These are phyloP conservation scores for Hyaloscypha finlandica DNA, from an alignment of 495 filamentous ascomycete genomes.

Conservation along the genomic window DNA sequence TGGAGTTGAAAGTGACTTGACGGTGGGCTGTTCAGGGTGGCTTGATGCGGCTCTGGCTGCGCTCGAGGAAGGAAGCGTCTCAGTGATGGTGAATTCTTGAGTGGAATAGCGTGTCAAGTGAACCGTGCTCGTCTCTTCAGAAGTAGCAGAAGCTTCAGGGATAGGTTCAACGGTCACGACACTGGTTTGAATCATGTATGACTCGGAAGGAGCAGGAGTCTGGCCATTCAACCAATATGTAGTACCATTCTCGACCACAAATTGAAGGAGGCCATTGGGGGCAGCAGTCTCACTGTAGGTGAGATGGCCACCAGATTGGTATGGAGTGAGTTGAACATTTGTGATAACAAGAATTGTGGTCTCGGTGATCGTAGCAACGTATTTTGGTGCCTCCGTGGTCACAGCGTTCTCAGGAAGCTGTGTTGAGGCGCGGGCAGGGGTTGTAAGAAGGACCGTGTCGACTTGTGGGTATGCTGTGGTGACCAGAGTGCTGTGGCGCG, in stretches of 20 bases:
- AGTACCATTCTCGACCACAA: constrained; percentile 22
- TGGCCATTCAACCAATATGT: constrained; percentile 28
- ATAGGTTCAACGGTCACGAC: constrained; percentile 21
- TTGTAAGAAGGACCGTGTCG: constrained; percentile 3
- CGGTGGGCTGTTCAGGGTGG: background rate
- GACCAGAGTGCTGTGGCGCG: constrained; percentile 12
- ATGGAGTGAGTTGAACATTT: background rate
- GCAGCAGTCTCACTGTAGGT: background rate
- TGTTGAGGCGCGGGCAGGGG: background rate
- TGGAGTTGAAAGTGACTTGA: background rate
- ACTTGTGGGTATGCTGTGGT: constrained; percentile 1
- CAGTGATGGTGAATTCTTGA: constrained; percentile 13
- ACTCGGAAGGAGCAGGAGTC: constrained; percentile 9
- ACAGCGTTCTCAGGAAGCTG: background rate
- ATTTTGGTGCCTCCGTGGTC: background rate
- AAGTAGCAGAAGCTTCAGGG: background rate
- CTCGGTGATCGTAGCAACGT: constrained; percentile 7
- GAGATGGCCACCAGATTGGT: background rate
- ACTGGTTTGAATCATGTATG: constrained; percentile 21
- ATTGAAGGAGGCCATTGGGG: constrained; percentile 2
- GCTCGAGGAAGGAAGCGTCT: background rate
- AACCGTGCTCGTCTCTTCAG: constrained; percentile 7
- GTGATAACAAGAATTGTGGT: background rate
- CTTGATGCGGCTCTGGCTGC: background rate
- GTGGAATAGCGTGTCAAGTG: background rate